Base-by-base conservation (phyloP, 2,329 filamentous ascomycete genomes). In the Calonectria montana region DNA sequence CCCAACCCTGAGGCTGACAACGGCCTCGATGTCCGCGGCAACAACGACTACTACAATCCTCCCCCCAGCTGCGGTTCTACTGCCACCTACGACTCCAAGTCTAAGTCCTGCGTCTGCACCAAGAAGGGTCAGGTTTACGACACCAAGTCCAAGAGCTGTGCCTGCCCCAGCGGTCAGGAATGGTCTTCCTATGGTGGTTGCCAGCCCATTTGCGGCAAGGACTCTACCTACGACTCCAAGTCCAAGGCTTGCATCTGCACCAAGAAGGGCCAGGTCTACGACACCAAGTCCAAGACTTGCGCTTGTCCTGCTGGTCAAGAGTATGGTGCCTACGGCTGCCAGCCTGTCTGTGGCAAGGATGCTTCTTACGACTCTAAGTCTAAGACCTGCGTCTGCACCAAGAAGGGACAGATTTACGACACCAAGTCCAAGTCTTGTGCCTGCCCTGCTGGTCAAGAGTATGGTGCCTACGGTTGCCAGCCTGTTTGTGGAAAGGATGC, bases 11-110 rank as follows among this genome's bases (percentile, higher is more conserved):
- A 76, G 16, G 37, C 39, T 27, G 70, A 65, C 66, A 65, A 68
- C 37, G 31, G 67, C 23, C 75, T 76, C 39, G 75, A 77, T 65
- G 67, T 71, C 47, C 73, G 75, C 23, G 75, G 74, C 23, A 50
- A 63, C 16, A 10, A 35, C 31, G 9, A 31, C 6, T 43, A 43
- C 41, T n/a, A 43, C 16, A n/a, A n/a, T n/a, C 41, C 41, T 43
- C 41, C 41, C 21, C 41, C 39, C 16, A n/a, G 39, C 39, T 67
- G 65, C 7, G 65, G 65, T n/a, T 27, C 27, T 2, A 53, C 48
- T 1, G 53, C 65, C 55, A 61, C 2, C 6, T 64, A 62, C 47
- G 50, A 73, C 48, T 35, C 25, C 61, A 53, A 69, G 31, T 31
- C 31, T 23, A 41, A 59, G 29, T 57, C 67, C 41, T 75, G 73